Conservation (phyloP, 73 alveolate genomes). For the Uronychia setigera region DNA sequence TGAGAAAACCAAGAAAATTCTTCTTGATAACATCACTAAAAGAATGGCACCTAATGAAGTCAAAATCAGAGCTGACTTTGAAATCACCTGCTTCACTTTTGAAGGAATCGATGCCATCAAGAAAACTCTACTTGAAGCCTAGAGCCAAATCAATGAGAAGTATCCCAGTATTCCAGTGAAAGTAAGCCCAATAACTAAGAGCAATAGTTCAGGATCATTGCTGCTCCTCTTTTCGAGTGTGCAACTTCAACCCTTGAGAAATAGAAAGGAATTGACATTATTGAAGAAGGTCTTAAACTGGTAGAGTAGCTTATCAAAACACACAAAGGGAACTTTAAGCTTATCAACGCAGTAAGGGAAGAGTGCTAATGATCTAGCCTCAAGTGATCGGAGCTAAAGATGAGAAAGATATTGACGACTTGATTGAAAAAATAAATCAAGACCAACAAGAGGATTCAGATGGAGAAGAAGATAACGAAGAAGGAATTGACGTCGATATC, state of each 20-base stretch:
- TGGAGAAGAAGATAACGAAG: conserved; percentile 70
- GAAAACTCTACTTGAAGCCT: conserved; percentile 81
- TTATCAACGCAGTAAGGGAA: conserved; percentile 37
- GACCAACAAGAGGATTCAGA: conserved; percentile 17
- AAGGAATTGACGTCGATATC: conserved; percentile 78
- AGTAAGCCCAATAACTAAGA: background rate
- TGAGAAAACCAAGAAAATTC: conserved; percentile 65
- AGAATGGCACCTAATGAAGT: conserved; percentile 87
- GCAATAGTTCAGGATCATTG: conserved; percentile 81
- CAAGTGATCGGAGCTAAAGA: conserved; percentile 71
- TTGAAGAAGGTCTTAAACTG: conserved; percentile 80
- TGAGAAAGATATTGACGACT: conserved; percentile 58
- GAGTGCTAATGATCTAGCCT: conserved; percentile 54
- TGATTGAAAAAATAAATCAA: conserved; percentile 16
- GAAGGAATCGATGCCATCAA: conserved; percentile 93
- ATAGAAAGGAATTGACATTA: conserved; percentile 78
- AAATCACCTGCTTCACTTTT: conserved; percentile 79
- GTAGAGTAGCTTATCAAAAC: conserved; percentile 77
- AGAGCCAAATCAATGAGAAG: conserved; percentile 26
- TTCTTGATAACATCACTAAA: conserved; percentile 78
- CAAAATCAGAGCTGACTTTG: conserved; percentile 89
- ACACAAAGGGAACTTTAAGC: conserved; percentile 75
- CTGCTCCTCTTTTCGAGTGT: conserved; percentile 89
- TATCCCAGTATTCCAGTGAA: conserved; percentile 2
- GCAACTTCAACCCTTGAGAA: conserved; percentile 80